These are phyloP conservation scores for Neoscytalidium dimidiatum DNA, from an alignment of 2,329 filamentous ascomycete genomes.

Conservation along the genomic window DNA sequence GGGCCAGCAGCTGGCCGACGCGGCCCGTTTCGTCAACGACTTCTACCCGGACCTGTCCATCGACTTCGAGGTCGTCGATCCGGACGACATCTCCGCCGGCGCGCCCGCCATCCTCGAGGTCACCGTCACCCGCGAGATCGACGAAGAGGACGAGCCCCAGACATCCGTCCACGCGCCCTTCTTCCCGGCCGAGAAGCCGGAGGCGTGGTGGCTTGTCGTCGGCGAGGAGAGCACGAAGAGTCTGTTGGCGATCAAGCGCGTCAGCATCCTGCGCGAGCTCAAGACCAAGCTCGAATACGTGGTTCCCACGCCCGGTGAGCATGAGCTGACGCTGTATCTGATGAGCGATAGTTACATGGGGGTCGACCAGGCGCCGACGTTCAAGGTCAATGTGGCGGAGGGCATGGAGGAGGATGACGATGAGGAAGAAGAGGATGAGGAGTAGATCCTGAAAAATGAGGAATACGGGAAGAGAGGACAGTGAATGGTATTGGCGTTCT, in stretches of 20 bases:
- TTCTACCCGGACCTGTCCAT: conserved; percentile 96
- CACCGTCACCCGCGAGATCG: conserved; percentile 79
- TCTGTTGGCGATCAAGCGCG: conserved; percentile 88
- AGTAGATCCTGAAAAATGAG: neutral
- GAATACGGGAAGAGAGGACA: no score
- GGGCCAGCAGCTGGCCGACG: conserved; percentile 80
- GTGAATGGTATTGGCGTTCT: neutral
- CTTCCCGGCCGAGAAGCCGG: conserved; percentile 87
- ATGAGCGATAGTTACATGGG: conserved; percentile 98
- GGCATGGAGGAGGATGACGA: conserved; percentile 94
- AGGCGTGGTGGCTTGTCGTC: conserved; percentile 98
- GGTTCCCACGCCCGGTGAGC: conserved; percentile 78
- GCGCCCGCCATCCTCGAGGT: conserved; percentile 81
- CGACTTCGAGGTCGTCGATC: conserved; percentile 81
- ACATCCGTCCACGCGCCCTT: conserved; percentile 91
- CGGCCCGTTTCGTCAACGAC: conserved; percentile 92
- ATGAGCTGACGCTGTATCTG: conserved; percentile 86
- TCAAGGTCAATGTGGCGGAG: conserved; percentile 82
- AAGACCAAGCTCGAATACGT: conserved; percentile 85
- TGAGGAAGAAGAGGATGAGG: conserved; percentile 66
- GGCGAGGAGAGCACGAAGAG: conserved; percentile 88
- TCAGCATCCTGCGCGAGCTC: conserved; percentile 79
- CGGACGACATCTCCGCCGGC: conserved; percentile 76
- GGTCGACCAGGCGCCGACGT: conserved; percentile 92
- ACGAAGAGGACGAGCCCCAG: conserved; percentile 74